Percentiles rank a stretch among this genome's conserved stretches.
These are phyloP conservation scores for Trichoderma sp. DNA, from an alignment of 2,329 filamentous ascomycete genomes.

Conservation along the genomic window DNA sequence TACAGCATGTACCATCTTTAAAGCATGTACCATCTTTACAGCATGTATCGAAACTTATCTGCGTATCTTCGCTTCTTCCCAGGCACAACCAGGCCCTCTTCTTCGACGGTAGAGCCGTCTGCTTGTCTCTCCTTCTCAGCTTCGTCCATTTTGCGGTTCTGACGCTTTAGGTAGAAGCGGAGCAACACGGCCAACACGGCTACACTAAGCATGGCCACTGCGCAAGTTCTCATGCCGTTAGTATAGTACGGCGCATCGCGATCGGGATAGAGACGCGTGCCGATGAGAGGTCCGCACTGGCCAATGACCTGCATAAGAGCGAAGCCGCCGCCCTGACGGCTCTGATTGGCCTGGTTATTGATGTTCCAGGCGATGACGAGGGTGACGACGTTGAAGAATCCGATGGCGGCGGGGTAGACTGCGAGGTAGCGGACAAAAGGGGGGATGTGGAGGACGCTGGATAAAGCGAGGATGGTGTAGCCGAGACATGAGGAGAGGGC, in stretches of 20 bases:
- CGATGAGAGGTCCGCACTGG: conserved; percentile 76
- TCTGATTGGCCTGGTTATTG: conserved; percentile 76
- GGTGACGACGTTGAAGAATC: conserved; percentile 84
- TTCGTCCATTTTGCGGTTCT: conserved; percentile 54
- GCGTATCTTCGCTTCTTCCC: conserved; percentile 33
- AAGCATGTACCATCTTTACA: conserved; percentile 53
- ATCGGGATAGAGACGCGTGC: conserved; percentile 67
- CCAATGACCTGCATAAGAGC: conserved; percentile 81
- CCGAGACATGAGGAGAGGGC: conserved; percentile 67
- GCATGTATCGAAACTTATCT: conserved; percentile 52
- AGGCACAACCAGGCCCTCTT: conserved; percentile 47
- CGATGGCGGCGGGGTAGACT: conserved; percentile 76
- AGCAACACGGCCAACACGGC: conserved; percentile 58
- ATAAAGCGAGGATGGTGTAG: conserved; percentile 64
- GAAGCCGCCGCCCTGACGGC: conserved; percentile 74
- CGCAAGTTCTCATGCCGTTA: conserved; percentile 65
- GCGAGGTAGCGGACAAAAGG: conserved; percentile 67
- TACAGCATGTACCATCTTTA: conserved; percentile 33
- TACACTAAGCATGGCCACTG: conserved; percentile 64
- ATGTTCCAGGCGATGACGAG: conserved; percentile 86
- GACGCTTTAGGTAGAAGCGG: conserved; percentile 55
- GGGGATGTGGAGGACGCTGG: conserved; percentile 50
- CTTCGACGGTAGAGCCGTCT: conserved; percentile 40
- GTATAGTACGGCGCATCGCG: conserved; percentile 64
- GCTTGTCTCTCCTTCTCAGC: conserved; percentile 37